A percentile compares a stretch with the other conserved stretches of the same genome.
These are phyloP conservation scores for Mycena citricolor DNA, from an alignment of 1,284 basidiomycete species.

Conservation along the genomic window DNA sequence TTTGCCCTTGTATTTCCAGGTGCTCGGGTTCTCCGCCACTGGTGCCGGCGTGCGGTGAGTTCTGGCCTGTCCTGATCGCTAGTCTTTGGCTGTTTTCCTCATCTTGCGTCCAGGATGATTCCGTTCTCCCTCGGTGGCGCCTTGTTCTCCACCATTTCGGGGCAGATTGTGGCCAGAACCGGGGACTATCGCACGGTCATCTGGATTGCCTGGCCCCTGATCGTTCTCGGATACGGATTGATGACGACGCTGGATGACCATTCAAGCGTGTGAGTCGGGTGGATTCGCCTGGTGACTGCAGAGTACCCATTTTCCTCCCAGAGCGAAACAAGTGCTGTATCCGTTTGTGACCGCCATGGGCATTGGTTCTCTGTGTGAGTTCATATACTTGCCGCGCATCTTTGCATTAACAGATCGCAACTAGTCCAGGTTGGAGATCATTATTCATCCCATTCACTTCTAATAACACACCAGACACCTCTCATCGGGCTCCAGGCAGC, in stretches of 20 bases:
- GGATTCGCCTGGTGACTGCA: conserved; percentile 10
- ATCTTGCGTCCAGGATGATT: conserved; percentile 55
- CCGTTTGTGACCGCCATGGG: conserved; percentile 62
- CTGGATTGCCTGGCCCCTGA: conserved; percentile 55
- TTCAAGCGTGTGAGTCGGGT: conserved; percentile 44
- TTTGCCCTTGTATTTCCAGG: conserved; percentile 78
- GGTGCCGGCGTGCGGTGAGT: conserved; percentile 68
- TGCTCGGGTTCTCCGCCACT: conserved; percentile 74
- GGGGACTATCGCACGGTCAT: conserved; percentile 67
- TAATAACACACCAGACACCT: conserved; percentile 44
- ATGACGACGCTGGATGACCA: conserved; percentile 53
- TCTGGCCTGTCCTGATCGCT: not conserved
- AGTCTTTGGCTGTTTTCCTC: conserved; percentile 1
- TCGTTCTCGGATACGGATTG: conserved; percentile 64
- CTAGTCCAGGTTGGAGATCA: not conserved
- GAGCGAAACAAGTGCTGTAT: conserved; percentile 59
- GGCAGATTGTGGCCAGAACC: conserved; percentile 57
- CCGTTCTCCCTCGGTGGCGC: conserved; percentile 70
- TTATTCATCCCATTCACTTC: not conserved
- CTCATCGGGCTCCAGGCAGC: conserved; percentile 75
- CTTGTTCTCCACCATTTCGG: conserved; percentile 55
- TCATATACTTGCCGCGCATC: conserved; percentile 1
- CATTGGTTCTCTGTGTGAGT: conserved; percentile 57
- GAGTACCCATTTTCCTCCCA: conserved; percentile 27
- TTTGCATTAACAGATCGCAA: not conserved